phyloP scores from a whole-genome alignment of 345 rosid genomes.

The Arabis hirsuta region DNA sequence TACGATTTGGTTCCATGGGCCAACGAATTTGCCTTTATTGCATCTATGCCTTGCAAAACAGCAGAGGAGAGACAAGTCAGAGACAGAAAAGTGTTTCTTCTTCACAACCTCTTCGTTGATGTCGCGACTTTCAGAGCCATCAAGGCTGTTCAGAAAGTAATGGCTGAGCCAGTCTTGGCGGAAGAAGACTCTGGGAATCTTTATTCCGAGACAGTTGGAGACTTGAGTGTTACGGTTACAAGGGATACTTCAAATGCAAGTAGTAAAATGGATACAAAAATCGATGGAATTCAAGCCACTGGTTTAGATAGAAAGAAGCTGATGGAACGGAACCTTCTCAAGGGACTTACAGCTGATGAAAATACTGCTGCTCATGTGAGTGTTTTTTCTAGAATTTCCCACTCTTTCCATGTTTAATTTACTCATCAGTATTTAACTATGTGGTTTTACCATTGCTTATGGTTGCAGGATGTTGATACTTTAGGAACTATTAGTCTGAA shows the following conservation, averaged over 20 bases:
- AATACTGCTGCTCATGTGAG: slow-evolving; percentile 96
- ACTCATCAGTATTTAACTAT: slow-evolving; percentile 4
- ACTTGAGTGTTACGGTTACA: slow-evolving; percentile 61
- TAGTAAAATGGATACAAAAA: slow-evolving; percentile 85
- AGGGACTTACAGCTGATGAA: slow-evolving; percentile 98
- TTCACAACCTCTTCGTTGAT: slow-evolving; percentile 93
- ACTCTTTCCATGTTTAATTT: slow-evolving; percentile 9
- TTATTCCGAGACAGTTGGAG: slow-evolving; percentile 70
- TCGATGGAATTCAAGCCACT: slow-evolving; percentile 78
- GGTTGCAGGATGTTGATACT: slow-evolving; percentile 76
- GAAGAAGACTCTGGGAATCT: slow-evolving; percentile 45
- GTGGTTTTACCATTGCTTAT: slow-evolving; percentile 31
- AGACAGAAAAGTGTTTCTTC: slow-evolving; percentile 94
- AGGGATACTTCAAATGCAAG: slow-evolving; percentile 79
- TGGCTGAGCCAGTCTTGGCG: slow-evolving; percentile 47
- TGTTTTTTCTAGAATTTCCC: slow-evolving; percentile 35
- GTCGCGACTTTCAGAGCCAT: slow-evolving; percentile 85
- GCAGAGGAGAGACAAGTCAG: slow-evolving; percentile 92
- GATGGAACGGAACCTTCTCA: slow-evolving; percentile 79
- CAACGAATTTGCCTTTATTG: slow-evolving; percentile 67
- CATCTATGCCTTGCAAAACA: slow-evolving; percentile 91
- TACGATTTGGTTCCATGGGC: slow-evolving; percentile 87
- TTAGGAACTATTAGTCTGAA: slow-evolving; percentile 82
- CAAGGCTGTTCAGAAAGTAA: slow-evolving; percentile 68
- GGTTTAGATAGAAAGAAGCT: slow-evolving; percentile 63